Percentiles rank a stretch among this genome's conserved stretches.
Conservation (phyloP, 2,329 filamentous ascomycete species). For the Aspergillus intermedius region DNA sequence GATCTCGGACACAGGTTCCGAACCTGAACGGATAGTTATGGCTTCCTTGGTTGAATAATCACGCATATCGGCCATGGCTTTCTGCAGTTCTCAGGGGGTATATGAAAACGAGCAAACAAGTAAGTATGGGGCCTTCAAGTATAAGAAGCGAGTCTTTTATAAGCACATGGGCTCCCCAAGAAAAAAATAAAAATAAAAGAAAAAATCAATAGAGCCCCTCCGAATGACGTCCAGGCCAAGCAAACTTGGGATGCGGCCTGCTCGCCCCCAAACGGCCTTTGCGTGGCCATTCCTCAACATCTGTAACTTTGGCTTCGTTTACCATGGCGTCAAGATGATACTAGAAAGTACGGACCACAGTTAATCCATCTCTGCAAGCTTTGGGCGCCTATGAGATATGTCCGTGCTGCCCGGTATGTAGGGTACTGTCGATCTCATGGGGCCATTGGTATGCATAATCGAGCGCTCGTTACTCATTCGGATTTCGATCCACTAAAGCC, state of each 20-base stretch:
- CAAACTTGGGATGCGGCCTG: background rate
- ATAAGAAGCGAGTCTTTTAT: no score
- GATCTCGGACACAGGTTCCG: background rate
- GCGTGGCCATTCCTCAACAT: background rate
- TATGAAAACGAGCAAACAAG: no score
- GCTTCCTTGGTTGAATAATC: background rate
- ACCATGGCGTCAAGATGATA: background rate
- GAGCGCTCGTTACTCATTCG: no score
- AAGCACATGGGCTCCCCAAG: no score
- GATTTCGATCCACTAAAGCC: no score
- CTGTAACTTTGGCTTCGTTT: background rate
- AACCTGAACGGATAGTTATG: background rate
- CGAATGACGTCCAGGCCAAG: background rate
- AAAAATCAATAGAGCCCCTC: no score
- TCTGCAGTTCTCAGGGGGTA: no score
- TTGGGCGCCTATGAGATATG: background rate
- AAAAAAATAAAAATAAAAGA: no score
- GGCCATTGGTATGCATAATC: no score
- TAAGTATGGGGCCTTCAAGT: no score
- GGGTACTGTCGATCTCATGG: background rate
- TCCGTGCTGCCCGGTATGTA: background rate
- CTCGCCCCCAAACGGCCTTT: background rate
- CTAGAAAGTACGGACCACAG: background rate
- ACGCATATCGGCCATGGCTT: background rate
- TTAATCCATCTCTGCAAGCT: background rate